phyloP scores from a whole-genome alignment of 2,329 filamentous ascomycete genomes.

The Verticillium isaacii region DNA sequence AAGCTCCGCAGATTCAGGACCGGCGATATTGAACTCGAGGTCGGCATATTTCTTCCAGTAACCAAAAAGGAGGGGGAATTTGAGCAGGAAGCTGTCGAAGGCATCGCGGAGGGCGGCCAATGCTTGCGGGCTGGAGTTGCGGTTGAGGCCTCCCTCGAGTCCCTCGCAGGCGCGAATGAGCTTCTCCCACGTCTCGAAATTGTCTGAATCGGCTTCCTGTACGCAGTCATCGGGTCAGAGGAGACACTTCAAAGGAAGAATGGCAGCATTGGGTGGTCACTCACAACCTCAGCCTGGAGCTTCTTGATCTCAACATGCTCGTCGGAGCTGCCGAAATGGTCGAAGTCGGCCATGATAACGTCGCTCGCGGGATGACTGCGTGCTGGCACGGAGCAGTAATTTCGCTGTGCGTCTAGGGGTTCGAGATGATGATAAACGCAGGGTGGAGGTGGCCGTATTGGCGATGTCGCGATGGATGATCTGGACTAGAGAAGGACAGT shows the following conservation, averaged over 20 bases:
- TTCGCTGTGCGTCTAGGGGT: neutral
- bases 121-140: slow-evolving; percentile 92
- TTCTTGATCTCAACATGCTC: slow-evolving; percentile 79
- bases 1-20: slow-evolving; percentile 96
- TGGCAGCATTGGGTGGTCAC: slow-evolving; percentile 24
- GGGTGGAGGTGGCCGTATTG: neutral
- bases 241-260: neutral
- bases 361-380: neutral
- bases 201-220: slow-evolving; percentile 70
- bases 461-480: neutral
- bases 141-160: slow-evolving; percentile 88
- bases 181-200: slow-evolving; percentile 93
- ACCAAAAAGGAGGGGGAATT: slow-evolving; percentile 92
- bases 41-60: slow-evolving; percentile 99
- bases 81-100: slow-evolving; percentile 89
- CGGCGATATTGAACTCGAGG: slow-evolving; percentile 92
- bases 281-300: slow-evolving; percentile 72
- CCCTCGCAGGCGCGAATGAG: slow-evolving; percentile 77
- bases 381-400: neutral
- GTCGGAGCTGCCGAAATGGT: slow-evolving; percentile 68
- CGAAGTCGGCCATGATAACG: slow-evolving; percentile 62
- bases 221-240: slow-evolving; percentile 14
- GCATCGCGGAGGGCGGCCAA: slow-evolving; percentile 81
- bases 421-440: neutral
- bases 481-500: neutral